A percentile compares a stretch with the other conserved stretches of the same genome.
phyloP scores from a whole-genome alignment of 2,329 filamentous ascomycete species.

The Stachybotrys echinatus region DNA sequence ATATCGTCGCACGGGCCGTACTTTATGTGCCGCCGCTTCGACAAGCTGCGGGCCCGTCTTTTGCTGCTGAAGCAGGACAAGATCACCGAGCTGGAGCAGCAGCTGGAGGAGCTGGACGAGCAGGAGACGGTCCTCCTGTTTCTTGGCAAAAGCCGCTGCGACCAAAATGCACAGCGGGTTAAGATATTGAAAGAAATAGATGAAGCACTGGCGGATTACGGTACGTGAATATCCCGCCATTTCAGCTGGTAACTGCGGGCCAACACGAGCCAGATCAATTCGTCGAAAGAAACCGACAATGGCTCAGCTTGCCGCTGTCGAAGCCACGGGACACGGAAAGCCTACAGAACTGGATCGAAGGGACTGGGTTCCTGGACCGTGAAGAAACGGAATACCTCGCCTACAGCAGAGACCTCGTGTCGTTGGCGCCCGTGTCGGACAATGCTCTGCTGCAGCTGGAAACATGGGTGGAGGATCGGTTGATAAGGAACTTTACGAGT shows the following conservation, averaged over 20 bases:
- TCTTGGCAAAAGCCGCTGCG: slow-evolving; percentile 8
- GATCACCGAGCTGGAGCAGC: slow-evolving; percentile 19
- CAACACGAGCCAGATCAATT: slow-evolving; percentile 2
- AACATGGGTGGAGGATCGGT: background rate
- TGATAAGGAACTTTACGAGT: background rate
- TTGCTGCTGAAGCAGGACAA: slow-evolving; percentile 24
- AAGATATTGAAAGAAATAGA: slow-evolving; percentile 2
- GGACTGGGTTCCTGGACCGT: slow-evolving; percentile 21
- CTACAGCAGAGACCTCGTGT: slow-evolving; percentile 42
- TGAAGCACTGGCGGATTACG: slow-evolving; percentile 3
- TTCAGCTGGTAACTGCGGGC: background rate
- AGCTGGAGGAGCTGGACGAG: slow-evolving; percentile 18
- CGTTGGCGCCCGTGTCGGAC: background rate
- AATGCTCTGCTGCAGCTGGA: background rate
- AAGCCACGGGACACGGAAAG: background rate
- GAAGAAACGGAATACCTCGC: slow-evolving; percentile 57
- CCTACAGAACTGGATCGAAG: background rate
- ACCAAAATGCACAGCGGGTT: slow-evolving; percentile 9
- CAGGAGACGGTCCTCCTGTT: slow-evolving; percentile 10
- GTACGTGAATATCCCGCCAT: no score
- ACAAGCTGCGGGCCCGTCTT: slow-evolving; percentile 17
- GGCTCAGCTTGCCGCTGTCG: background rate
- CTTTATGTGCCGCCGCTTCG: slow-evolving; percentile 21
- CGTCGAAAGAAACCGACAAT: background rate
- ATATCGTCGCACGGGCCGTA: slow-evolving; percentile 18